Evolutionary conservation across 2,329 filamentous ascomycete genomes (phyloP).

Genomic region (Neofusicoccum ribis): DNA sequence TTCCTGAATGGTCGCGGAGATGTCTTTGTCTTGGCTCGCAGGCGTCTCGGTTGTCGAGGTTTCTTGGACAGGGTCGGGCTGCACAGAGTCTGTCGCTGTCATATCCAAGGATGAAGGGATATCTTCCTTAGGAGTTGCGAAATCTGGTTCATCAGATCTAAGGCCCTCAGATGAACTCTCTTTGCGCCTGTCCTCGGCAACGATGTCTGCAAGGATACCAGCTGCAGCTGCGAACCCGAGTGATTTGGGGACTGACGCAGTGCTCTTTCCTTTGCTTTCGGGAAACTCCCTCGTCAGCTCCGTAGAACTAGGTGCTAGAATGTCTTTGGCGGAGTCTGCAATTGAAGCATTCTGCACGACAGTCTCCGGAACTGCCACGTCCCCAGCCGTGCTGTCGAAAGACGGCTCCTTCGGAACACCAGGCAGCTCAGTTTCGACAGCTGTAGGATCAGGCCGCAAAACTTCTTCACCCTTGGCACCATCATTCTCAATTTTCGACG

Average conservation of each 20-base stretch:
- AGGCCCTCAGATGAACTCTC: neutral
- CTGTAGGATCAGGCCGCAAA: neutral
- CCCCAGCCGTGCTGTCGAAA: neutral
- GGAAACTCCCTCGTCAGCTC: too few species aligned
- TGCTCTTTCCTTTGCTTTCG: neutral
- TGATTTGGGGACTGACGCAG: neutral
- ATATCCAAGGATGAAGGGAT: neutral
- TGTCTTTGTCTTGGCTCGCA: neutral
- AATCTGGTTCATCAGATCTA: neutral
- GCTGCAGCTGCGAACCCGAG: slow-evolving; percentile 5
- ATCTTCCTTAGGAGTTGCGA: neutral
- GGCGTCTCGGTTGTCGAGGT: neutral
- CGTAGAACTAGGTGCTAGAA: neutral
- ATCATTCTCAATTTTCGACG: neutral
- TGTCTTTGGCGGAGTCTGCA: neutral
- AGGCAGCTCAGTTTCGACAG: neutral
- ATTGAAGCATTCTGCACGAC: neutral
- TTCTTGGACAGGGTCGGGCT: neutral
- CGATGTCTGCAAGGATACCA: neutral
- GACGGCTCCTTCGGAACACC: neutral
- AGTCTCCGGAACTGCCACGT: neutral
- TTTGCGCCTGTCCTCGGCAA: neutral
- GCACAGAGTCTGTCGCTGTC: neutral
- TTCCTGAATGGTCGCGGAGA: neutral
- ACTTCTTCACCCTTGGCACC: neutral